Base-by-base conservation (phyloP, 1,139 yeast species). In the Magnusiomyces magnusii region DNA sequence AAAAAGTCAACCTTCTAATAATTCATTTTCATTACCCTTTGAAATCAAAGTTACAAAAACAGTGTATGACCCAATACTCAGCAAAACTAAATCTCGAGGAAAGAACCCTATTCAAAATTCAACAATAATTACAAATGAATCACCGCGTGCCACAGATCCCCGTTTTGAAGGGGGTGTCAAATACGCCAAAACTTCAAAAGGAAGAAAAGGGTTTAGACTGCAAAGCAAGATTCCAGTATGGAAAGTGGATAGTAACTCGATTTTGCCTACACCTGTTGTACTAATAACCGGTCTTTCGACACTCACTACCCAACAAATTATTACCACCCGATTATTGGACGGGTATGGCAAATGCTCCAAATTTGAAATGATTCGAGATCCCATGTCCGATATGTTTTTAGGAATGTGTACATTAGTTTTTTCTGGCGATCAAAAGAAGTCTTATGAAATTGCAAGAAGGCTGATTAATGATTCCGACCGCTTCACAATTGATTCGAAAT, bases 371-470 rank as follows among this genome's bases (percentile, higher is more conserved):
- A 76, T 85, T 24, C 81, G 80, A 62, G 95, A 92, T 68, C 90
- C 95, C 0, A 77, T 78, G 23, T 84, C 87, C 57, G 96, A 92
- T 1, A 87, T 86, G 25, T 93, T 96, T 0, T 72, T 91, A 56
- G 95, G 96, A 2, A 76, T 90, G 41, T 87, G 87, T 53, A 75
- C 83, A 24, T 77, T 90, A 58, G 77, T 79, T 59, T 91, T 81
- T 72, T 83, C 79, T 59, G 92, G 92, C 2, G 36, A 61, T 23
- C 41, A 61, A 55, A 60, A 59, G 41, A 75, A 75, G 59, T 81
- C 93, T 0, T 82, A 82, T 67, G 73, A 67, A 51, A 63, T 77
- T 9, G 86, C 85, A 2, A 66, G 69, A n/a, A 69, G 66, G 52
- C 80, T 81, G 0, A 73, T 76, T 0, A 66, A 69, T 28, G 72